Conservation (phyloP, 768 basidiomycete genomes). For the Trametes cinnabarina region DNA sequence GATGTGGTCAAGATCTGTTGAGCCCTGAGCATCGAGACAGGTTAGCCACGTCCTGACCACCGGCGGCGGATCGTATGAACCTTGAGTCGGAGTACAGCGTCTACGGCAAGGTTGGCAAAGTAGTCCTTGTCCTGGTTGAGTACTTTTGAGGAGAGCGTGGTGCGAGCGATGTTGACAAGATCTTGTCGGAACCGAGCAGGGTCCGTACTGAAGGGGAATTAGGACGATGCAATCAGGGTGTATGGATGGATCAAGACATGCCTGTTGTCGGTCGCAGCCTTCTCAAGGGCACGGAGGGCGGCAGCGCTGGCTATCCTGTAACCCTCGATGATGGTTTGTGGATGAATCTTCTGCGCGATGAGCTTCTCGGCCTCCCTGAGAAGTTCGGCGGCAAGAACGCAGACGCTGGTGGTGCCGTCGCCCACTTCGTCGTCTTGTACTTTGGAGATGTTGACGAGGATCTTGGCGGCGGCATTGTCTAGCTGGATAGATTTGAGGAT, state of each 20-base stretch:
- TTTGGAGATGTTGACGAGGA: slow-evolving; percentile 98
- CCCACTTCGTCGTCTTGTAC: slow-evolving; percentile 99
- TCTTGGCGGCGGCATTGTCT: slow-evolving; percentile 98
- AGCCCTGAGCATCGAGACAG: slow-evolving; percentile 56
- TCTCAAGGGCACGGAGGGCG: slow-evolving; percentile 82
- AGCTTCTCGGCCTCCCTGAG: slow-evolving; percentile 94
- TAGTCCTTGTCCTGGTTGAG: slow-evolving; percentile 96
- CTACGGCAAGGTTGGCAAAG: slow-evolving; percentile 96
- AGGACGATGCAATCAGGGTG: neutral
- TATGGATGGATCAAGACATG: slow-evolving; percentile 28
- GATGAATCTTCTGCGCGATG: slow-evolving; percentile 90
- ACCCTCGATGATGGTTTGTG: slow-evolving; percentile 97
- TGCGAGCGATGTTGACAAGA: slow-evolving; percentile 93
- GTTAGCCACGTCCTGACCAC: neutral
- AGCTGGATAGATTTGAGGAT: slow-evolving; percentile 97
- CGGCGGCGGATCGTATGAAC: slow-evolving; percentile 34
- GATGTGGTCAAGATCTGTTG: slow-evolving; percentile 95
- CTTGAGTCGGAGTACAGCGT: slow-evolving; percentile 91
- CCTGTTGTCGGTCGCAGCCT: slow-evolving; percentile 81
- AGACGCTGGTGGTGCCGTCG: slow-evolving; percentile 90
- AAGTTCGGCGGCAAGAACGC: slow-evolving; percentile 88
- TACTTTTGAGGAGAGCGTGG: slow-evolving; percentile 94
- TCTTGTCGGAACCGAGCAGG: slow-evolving; percentile 77
- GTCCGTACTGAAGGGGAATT: slow-evolving; percentile 56
- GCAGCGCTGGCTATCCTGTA: slow-evolving; percentile 88